phyloP scores from a whole-genome alignment of 148 eudicot species.

The Beta vulgaris region DNA sequence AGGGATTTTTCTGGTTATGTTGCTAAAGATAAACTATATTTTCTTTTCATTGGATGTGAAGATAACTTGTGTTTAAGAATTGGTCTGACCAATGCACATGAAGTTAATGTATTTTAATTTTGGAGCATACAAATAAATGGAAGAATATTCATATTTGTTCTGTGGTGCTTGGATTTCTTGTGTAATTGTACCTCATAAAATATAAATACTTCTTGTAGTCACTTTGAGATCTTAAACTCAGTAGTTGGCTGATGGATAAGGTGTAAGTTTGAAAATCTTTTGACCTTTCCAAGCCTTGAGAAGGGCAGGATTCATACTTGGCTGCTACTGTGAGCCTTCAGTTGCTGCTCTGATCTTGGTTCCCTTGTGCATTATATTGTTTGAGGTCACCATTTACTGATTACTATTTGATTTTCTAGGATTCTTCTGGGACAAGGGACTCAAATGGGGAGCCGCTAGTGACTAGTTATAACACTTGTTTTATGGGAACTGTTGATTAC shows the following conservation, averaged over 20 bases:
- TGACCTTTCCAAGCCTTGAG: neutral
- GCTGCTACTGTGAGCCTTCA: neutral
- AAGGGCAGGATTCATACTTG: neutral
- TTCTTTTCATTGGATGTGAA: neutral
- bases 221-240: neutral
- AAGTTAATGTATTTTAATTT: neutral
- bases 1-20: neutral
- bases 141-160: neutral
- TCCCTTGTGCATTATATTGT: neutral
- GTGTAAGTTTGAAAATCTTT: neutral
- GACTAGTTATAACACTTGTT: slow-evolving; percentile 77
- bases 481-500: slow-evolving; percentile 91
- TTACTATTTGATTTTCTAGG: slow-evolving; percentile 39
- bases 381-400: neutral
- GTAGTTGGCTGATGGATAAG: neutral
- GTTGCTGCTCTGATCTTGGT: neutral
- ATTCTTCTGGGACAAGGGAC: slow-evolving; percentile 69
- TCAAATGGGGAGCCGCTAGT: slow-evolving; percentile 80
- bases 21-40: neutral
- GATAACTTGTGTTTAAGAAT: neutral
- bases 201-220: neutral
- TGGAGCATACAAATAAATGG: neutral
- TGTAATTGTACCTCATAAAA: neutral
- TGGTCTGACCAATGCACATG: neutral
- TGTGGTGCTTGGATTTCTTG: neutral